Evolutionary conservation across 139 green algal species (phyloP).

Genomic region (Chlorella sorokiniana): DNA sequence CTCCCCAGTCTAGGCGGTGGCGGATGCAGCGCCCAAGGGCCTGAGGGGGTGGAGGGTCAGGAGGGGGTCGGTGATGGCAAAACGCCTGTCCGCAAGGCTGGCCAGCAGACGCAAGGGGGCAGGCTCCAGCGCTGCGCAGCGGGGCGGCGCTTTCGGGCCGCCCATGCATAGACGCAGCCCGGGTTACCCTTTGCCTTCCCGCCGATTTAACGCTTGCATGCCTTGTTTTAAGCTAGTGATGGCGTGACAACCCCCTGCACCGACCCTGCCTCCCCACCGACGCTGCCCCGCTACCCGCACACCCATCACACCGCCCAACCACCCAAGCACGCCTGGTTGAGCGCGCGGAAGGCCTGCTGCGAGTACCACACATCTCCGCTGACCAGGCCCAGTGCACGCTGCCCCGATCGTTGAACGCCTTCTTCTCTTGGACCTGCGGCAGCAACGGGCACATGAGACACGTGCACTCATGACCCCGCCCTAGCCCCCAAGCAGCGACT

Average conservation of each 20-base stretch:
- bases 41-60: conserved; percentile 40
- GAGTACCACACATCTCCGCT: conserved; percentile 86
- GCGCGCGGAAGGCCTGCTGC: conserved; percentile 92
- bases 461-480: too few species aligned
- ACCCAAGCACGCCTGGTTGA: too few species aligned
- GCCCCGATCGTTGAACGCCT: conserved; percentile 72
- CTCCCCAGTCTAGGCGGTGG: conserved; percentile 91
- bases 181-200: too few species aligned
- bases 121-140: too few species aligned
- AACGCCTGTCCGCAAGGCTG: not conserved
- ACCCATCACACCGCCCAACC: conserved; percentile 48
- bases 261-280: too few species aligned
- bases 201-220: too few species aligned
- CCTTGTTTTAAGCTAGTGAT: too few species aligned
- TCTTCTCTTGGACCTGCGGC: conserved; percentile 73
- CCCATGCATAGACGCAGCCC: too few species aligned
- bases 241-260: too few species aligned
- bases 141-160: too few species aligned
- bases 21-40: conserved; percentile 92
- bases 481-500: too few species aligned
- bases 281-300: not conserved
- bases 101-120: not conserved
- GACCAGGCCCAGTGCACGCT: conserved; percentile 51
- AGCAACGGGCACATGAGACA: too few species aligned
- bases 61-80: not conserved